Percentiles rank a stretch among this genome's conserved stretches.
phyloP scores from a whole-genome alignment of 73 alveolate species.

The Tetrahymena malaccensis region DNA sequence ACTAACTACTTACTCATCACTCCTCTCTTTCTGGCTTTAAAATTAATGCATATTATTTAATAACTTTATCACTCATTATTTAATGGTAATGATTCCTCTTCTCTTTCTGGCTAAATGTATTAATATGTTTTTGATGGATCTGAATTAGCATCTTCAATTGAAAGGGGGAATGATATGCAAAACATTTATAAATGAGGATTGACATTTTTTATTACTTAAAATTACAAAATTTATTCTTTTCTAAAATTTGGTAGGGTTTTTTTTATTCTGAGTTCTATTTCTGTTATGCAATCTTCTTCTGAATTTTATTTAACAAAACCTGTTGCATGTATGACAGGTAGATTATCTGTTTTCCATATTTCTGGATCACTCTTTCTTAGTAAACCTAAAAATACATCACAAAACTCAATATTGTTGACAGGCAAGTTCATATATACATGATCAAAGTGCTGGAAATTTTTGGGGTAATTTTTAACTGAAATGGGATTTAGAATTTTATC shows the following conservation, averaged over 20 bases:
- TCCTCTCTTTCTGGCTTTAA: too few relatives aligned
- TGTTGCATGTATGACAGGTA: conserved; percentile 88
- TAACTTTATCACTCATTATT: neutral
- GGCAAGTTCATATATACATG: conserved; percentile 98
- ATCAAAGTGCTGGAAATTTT: conserved; percentile 65
- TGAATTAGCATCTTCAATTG: neutral
- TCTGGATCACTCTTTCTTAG: conserved; percentile 68
- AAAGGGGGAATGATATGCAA: neutral
- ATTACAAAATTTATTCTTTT: neutral
- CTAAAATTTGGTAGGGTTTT: conserved; percentile 10
- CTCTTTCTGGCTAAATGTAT: neutral
- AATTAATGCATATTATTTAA: too few relatives aligned
- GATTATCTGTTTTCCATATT: conserved; percentile 65
- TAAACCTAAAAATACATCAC: conserved; percentile 82
- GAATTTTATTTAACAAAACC: conserved; percentile 65
- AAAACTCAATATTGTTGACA: conserved; percentile 91
- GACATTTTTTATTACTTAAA: conserved; percentile 21
- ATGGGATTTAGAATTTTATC: conserved; percentile 47
- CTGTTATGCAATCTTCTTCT: neutral
- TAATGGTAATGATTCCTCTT: neutral
- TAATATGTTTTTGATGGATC: neutral
- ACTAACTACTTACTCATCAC: too few relatives aligned
- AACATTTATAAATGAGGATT: conserved; percentile 13
- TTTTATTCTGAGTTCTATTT: neutral
- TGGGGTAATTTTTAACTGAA: conserved; percentile 41